Base-by-base conservation (phyloP, 306 rosid species). In the Hylodesmum podocarpum region DNA sequence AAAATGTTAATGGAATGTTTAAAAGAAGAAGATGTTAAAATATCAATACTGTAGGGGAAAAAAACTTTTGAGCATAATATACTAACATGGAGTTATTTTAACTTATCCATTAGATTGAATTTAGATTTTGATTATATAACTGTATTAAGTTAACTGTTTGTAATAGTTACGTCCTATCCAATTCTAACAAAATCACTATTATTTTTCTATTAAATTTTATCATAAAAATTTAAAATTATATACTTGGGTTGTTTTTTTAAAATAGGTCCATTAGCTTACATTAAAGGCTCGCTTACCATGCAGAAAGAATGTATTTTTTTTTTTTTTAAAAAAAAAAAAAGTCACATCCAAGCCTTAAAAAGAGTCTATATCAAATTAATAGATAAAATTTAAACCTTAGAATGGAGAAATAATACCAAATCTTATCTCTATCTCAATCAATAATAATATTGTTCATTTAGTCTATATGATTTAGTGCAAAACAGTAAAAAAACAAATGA, bases 381-480 rank as follows among this genome's bases (percentile, higher is more conserved):
- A 28, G 11, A 7, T 29, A 27, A 15, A 28, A 58, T 12, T 51
- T 19, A 25, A 28, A 5, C 16, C 63, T 27, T 57, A 27, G 9
- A 29, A 6, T 58, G 28, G 19, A 28, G 12, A 58, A 28, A 14
- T 15, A 27, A 13, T n/a, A n/a, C n/a, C n/a, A n/a, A n/a, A 50
- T 74, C 37, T 81, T 81, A 71, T 69, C 68, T 68, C 40, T 69
- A 49, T 47, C 68, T 37, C 33, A 81, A 47, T 41, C 81, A 50
- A 50, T 43, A 46, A 46, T n/a, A 13, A 31, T 54, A 59, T 71
- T 50, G 41, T 6, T 51, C 25, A 37, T 18, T 28, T 28, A 69
- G 77, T 29, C 67, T 73, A 68, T 73, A 68, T 81, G 31, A 68
- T 75, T 75, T 75, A 22, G 19, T 19, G 76, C 3, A 11, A 57